Evolutionary conservation across 148 eudicot species (phyloP).

Genomic region (Rhododendron williamsianum): DNA sequence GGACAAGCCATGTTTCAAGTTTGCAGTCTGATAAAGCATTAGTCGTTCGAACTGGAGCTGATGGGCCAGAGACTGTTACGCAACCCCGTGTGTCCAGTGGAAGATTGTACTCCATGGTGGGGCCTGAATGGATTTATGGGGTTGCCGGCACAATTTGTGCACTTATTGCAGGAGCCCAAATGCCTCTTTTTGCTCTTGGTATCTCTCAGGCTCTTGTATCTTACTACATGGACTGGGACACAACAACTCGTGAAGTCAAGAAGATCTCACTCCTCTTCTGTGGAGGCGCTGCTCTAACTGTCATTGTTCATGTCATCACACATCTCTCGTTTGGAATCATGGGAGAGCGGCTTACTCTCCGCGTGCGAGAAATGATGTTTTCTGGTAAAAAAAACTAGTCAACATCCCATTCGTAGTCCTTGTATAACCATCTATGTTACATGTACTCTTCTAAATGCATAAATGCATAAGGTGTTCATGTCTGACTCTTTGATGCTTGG

Average conservation of each 20-base stretch:
- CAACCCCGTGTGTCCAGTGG: slow-evolving; percentile 43
- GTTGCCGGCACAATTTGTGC: slow-evolving; percentile 68
- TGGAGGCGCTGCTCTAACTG: slow-evolving; percentile 62
- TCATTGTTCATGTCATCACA: slow-evolving; percentile 62
- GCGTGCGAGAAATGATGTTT: slow-evolving; percentile 88
- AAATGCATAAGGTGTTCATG: no score
- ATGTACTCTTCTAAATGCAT: not conserved
- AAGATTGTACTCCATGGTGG: slow-evolving; percentile 75
- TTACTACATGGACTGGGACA: slow-evolving; percentile 93
- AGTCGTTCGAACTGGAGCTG: slow-evolving; percentile 38
- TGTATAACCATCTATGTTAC: not conserved
- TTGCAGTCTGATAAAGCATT: slow-evolving; percentile 79
- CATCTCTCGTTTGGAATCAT: slow-evolving; percentile 80
- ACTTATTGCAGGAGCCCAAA: slow-evolving; percentile 70
- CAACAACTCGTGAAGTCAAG: slow-evolving; percentile 64
- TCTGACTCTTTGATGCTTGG: no score
- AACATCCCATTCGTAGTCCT: not conserved
- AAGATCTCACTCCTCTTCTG: slow-evolving; percentile 76
- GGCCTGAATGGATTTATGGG: slow-evolving; percentile 84
- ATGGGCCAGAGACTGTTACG: slow-evolving; percentile 36
- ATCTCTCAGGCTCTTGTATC: slow-evolving; percentile 91
- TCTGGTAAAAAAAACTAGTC: slow-evolving; percentile 55
- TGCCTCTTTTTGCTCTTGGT: slow-evolving; percentile 97
- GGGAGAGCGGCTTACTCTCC: slow-evolving; percentile 96
- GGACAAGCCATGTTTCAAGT: slow-evolving; percentile 68